Conservation (phyloP, 2,329 filamentous ascomycete genomes). For the Hypoxylon sp. region DNA sequence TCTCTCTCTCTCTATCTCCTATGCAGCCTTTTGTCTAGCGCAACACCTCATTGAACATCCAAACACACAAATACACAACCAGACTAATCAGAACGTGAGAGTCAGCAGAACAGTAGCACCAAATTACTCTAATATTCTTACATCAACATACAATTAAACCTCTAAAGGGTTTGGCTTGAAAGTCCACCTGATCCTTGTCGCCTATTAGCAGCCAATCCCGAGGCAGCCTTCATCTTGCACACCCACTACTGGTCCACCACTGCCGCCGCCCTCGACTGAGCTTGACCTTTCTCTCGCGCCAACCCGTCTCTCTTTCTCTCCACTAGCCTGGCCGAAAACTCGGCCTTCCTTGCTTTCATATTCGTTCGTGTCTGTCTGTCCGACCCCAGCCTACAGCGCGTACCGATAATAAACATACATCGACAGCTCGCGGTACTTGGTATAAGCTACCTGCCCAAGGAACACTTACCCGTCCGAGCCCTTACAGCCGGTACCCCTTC, state of each 20-base stretch:
- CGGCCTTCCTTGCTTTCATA: conserved; percentile 28
- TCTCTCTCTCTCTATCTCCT: neutral
- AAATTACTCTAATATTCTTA: neutral
- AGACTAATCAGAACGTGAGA: conserved; percentile 27
- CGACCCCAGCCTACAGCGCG: conserved; percentile 29
- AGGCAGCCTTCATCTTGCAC: conserved; percentile 33
- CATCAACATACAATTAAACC: conserved; percentile 22
- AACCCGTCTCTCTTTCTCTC: conserved; percentile 34
- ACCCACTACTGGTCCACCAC: conserved; percentile 38
- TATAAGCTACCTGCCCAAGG: conserved; percentile 26
- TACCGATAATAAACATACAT: conserved; percentile 31
- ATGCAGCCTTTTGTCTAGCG: conserved; percentile 21
- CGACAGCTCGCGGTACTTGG: conserved; percentile 15
- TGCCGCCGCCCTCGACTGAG: conserved; percentile 40
- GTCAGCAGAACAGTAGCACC: conserved; percentile 21
- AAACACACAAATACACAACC: too few species aligned
- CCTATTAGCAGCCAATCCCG: conserved; percentile 39
- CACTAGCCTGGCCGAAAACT: conserved; percentile 31
- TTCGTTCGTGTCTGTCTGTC: conserved; percentile 19
- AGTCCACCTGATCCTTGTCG: conserved; percentile 38
- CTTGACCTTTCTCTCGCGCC: conserved; percentile 39
- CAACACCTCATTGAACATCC: too few species aligned
- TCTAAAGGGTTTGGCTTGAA: conserved; percentile 23
- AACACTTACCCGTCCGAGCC: conserved; percentile 22
- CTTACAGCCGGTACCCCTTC: conserved; percentile 20